phyloP scores from a whole-genome alignment of 768 basidiomycete genomes.

The Macrolepiota fuliginosa region DNA sequence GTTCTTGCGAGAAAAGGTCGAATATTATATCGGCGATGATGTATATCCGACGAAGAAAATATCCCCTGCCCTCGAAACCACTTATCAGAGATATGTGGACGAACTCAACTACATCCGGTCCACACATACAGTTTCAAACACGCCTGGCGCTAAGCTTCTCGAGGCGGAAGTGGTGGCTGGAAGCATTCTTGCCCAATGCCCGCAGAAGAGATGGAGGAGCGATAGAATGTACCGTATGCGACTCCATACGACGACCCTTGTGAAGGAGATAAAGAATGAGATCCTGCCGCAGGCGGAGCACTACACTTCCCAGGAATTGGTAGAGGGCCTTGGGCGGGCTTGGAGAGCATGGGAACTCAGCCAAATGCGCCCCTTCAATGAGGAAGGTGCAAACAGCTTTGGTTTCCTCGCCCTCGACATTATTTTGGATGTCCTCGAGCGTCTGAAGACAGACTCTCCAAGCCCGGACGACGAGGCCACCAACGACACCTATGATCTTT shows the following conservation, averaged over 20 bases:
- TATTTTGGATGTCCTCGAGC: conserved; percentile 58
- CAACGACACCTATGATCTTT: neutral
- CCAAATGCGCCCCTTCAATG: conserved; percentile 20
- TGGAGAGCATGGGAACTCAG: conserved; percentile 70
- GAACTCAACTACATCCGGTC: conserved; percentile 71
- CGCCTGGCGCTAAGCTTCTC: conserved; percentile 49
- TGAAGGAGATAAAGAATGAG: conserved; percentile 36
- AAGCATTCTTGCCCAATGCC: conserved; percentile 69
- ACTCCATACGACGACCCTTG: conserved; percentile 50
- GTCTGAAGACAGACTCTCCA: conserved; percentile 14
- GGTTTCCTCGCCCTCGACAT: conserved; percentile 60
- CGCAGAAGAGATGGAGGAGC: conserved; percentile 56
- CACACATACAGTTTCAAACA: conserved; percentile 63
- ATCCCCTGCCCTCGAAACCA: conserved; percentile 26
- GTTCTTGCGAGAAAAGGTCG: conserved; percentile 28
- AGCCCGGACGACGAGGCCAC: neutral
- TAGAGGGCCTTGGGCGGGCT: conserved; percentile 43
- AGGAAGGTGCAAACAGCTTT: conserved; percentile 63
- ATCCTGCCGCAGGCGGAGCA: conserved; percentile 25
- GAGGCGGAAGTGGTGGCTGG: conserved; percentile 79
- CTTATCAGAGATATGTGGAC: conserved; percentile 54
- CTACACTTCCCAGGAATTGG: conserved; percentile 26
- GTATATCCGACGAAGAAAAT: conserved; percentile 14
- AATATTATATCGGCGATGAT: conserved; percentile 24
- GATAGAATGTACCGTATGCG: conserved; percentile 64